phyloP scores from a whole-genome alignment of 2,329 filamentous ascomycete genomes.

The Fusarium compactum region DNA sequence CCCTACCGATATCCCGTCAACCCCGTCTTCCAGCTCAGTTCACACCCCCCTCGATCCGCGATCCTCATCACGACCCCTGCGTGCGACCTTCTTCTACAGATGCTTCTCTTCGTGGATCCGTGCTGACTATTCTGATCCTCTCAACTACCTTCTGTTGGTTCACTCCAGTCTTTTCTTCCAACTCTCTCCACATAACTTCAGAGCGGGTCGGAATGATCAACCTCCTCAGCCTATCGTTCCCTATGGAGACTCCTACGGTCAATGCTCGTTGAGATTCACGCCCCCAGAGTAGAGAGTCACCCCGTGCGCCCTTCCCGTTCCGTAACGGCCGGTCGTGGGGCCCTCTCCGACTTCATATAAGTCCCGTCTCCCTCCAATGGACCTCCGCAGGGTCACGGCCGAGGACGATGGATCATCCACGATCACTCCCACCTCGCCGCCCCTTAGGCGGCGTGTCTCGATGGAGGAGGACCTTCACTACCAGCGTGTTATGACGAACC shows the following conservation, averaged over 20 bases:
- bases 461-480: slow-evolving; percentile 69
- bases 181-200: slow-evolving; percentile 49
- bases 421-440: slow-evolving; percentile 51
- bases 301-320: slow-evolving; percentile 37
- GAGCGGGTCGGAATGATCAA: slow-evolving; percentile 55
- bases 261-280: slow-evolving; percentile 47
- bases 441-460: slow-evolving; percentile 61
- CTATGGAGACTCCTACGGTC: slow-evolving; percentile 51
- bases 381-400: slow-evolving; percentile 47
- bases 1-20: slow-evolving; percentile 32
- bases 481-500: slow-evolving; percentile 62
- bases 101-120: slow-evolving; percentile 42
- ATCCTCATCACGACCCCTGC: slow-evolving; percentile 39
- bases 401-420: slow-evolving; percentile 52
- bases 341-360: slow-evolving; percentile 45
- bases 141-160: slow-evolving; percentile 44
- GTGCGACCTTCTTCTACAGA: slow-evolving; percentile 42
- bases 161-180: slow-evolving; percentile 40
- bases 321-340: slow-evolving; percentile 41
- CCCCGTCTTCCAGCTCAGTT: slow-evolving; percentile 36
- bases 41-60: slow-evolving; percentile 45
- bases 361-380: slow-evolving; percentile 50
- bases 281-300: slow-evolving; percentile 43
- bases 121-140: slow-evolving; percentile 44
- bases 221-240: slow-evolving; percentile 48